phyloP scores from a whole-genome alignment of 2,329 filamentous ascomycete genomes.

The Verticillium tricorpus region DNA sequence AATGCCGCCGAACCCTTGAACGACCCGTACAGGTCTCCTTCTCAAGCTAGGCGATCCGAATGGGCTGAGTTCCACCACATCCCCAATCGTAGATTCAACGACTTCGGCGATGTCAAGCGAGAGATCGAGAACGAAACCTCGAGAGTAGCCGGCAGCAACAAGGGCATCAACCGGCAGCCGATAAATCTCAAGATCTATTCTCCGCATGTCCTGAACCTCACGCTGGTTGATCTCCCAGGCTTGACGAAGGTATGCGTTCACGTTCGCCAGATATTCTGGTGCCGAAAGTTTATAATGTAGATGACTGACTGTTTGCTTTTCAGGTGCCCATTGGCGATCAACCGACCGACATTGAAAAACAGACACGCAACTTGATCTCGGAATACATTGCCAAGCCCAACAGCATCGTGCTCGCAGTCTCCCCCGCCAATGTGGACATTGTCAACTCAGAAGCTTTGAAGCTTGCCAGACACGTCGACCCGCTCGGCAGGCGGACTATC shows the following conservation, averaged over 20 bases:
- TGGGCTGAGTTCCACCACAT: constrained; percentile 98
- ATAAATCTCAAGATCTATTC: constrained; percentile 99
- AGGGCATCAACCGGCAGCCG: constrained; percentile 94
- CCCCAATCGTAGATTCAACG: constrained; percentile 80
- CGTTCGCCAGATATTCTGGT: not conserved
- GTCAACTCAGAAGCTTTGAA: constrained; percentile 98
- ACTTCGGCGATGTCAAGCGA: constrained; percentile 89
- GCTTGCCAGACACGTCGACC: constrained; percentile 93
- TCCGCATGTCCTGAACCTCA: constrained; percentile 92
- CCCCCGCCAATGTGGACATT: constrained; percentile 94
- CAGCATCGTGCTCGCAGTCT: constrained; percentile 95
- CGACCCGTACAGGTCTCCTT: constrained; percentile 73
- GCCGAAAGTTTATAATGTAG: not conserved
- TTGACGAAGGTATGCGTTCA: constrained; percentile 71
- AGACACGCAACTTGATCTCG: constrained; percentile 91
- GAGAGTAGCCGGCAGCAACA: constrained; percentile 88
- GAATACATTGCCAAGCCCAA: constrained; percentile 99
- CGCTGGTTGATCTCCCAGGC: constrained; percentile 90
- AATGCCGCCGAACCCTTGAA: constrained; percentile 59
- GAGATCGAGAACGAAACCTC: constrained; percentile 97
- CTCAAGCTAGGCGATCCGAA: constrained; percentile 59
- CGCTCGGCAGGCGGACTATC: constrained; percentile 89
- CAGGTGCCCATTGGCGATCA: constrained; percentile 96
- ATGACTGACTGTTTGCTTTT: not conserved
- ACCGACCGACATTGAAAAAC: constrained; percentile 96